Percentiles rank a stretch among this genome's conserved stretches.
These are phyloP conservation scores for Hyaloscypha finlandica DNA, from an alignment of 495 filamentous ascomycete species.

Conservation along the genomic window DNA sequence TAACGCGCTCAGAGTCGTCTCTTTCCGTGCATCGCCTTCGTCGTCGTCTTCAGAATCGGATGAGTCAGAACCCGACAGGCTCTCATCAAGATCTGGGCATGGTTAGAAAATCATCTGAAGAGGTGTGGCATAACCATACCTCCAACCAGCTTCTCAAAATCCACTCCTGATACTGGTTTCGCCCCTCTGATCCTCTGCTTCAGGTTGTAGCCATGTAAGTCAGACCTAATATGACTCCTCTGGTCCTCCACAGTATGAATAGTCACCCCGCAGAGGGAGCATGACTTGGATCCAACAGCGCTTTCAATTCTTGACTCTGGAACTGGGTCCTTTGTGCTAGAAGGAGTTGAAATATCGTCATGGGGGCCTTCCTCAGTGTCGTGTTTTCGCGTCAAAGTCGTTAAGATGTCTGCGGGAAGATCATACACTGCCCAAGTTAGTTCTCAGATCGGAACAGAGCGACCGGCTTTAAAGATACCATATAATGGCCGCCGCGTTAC, in stretches of 20 bases:
- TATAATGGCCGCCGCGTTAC: slow-evolving; percentile 66
- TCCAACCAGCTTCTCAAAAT: slow-evolving; percentile 83
- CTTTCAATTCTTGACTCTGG: slow-evolving; percentile 32
- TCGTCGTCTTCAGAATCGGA: slow-evolving; percentile 55
- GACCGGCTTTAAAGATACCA: slow-evolving; percentile 43
- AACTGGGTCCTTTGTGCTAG: slow-evolving; percentile 37
- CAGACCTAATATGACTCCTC: slow-evolving; percentile 82
- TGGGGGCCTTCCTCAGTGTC: slow-evolving; percentile 32
- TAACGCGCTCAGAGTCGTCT: slow-evolving; percentile 67
- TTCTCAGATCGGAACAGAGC: slow-evolving; percentile 1
- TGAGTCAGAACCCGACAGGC: slow-evolving; percentile 79
- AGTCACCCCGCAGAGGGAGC: slow-evolving; percentile 73
- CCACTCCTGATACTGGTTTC: slow-evolving; percentile 66
- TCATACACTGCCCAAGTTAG: slow-evolving; percentile 68
- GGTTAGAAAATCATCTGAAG: slow-evolving; percentile 10
- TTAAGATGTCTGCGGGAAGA: slow-evolving; percentile 75
- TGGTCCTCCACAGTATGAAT: slow-evolving; percentile 79
- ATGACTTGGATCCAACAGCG: slow-evolving; percentile 69
- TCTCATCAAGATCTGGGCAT: slow-evolving; percentile 70
- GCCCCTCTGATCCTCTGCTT: slow-evolving; percentile 81
- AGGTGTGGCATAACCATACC: slow-evolving; percentile 23
- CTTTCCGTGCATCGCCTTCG: slow-evolving; percentile 44
- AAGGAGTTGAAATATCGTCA: slow-evolving; percentile 21
- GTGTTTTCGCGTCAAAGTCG: slow-evolving; percentile 63
- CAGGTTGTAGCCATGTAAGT: slow-evolving; percentile 90